Conservation (phyloP, 2,329 filamentous ascomycete genomes). For the Penicillium capsulatum region DNA sequence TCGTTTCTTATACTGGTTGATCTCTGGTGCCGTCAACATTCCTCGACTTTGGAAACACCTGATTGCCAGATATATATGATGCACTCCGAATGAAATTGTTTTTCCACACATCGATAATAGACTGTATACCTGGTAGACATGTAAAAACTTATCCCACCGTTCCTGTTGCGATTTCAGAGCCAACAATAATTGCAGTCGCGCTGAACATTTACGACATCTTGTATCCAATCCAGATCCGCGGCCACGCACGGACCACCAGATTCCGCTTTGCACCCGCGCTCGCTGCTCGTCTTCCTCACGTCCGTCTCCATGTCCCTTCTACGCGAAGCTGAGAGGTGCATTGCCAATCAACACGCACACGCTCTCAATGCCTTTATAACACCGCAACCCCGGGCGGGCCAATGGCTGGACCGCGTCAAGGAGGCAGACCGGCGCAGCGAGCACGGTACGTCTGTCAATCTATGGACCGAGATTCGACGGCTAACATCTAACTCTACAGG, state of each 20-base stretch:
- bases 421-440: constrained; percentile 37
- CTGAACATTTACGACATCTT: too few species aligned
- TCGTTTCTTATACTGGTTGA: too few species aligned
- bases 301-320: constrained; percentile 41
- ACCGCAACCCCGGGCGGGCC: constrained; percentile 30
- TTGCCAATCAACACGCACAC: constrained; percentile 39
- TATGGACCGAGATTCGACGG: not conserved
- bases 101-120: too few species aligned
- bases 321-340: constrained; percentile 43
- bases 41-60: too few species aligned
- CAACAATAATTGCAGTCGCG: too few species aligned
- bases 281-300: constrained; percentile 2
- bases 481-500: constrained; percentile 21
- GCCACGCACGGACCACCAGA: constrained; percentile 15
- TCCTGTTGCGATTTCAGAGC: too few species aligned
- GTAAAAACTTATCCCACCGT: too few species aligned
- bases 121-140: too few species aligned
- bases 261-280: not conserved
- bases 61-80: too few species aligned
- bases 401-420: constrained; percentile 35
- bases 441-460: constrained; percentile 25
- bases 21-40: too few species aligned
- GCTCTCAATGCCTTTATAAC: constrained; percentile 42
- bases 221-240: too few species aligned
- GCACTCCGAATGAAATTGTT: too few species aligned